Percentiles rank a stretch among this genome's conserved stretches.
Conservation (phyloP, 2,329 filamentous ascomycete genomes). For the Cadophora sp. region DNA sequence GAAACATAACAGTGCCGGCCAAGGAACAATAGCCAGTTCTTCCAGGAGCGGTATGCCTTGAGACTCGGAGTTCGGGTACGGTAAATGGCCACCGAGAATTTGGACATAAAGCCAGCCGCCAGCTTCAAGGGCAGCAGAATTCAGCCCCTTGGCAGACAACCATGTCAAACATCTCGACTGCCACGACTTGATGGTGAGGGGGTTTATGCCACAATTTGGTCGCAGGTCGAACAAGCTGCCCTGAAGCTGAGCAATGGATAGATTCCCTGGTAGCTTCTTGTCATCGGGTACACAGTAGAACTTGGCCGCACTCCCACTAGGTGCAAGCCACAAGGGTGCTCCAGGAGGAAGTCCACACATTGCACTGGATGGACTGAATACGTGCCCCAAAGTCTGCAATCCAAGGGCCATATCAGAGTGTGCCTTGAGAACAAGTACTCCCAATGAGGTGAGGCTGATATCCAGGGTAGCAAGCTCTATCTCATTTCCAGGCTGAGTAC, state of each 20-base stretch:
- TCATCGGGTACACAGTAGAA: constrained; percentile 37
- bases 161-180: constrained; percentile 44
- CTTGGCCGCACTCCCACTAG: constrained; percentile 43
- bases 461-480: constrained; percentile 43
- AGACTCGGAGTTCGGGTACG: constrained; percentile 36
- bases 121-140: constrained; percentile 37
- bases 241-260: constrained; percentile 33
- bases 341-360: constrained; percentile 31
- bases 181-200: constrained; percentile 40
- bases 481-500: constrained; percentile 19
- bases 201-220: constrained; percentile 28
- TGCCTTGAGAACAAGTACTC: constrained; percentile 43
- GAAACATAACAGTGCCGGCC: constrained; percentile 45
- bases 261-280: constrained; percentile 29
- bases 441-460: constrained; percentile 43
- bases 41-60: constrained; percentile 35
- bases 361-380: constrained; percentile 15
- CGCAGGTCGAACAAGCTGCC: constrained; percentile 28
- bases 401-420: constrained; percentile 37
- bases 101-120: constrained; percentile 45
- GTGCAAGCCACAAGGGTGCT: constrained; percentile 42
- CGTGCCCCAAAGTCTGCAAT: constrained; percentile 35
- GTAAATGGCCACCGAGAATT: constrained; percentile 34
- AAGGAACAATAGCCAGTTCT: constrained; percentile 42
- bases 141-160: constrained; percentile 41